These are phyloP conservation scores for Kazachstania africana DNA, from an alignment of 805 yeast species.

Conservation along the genomic window DNA sequence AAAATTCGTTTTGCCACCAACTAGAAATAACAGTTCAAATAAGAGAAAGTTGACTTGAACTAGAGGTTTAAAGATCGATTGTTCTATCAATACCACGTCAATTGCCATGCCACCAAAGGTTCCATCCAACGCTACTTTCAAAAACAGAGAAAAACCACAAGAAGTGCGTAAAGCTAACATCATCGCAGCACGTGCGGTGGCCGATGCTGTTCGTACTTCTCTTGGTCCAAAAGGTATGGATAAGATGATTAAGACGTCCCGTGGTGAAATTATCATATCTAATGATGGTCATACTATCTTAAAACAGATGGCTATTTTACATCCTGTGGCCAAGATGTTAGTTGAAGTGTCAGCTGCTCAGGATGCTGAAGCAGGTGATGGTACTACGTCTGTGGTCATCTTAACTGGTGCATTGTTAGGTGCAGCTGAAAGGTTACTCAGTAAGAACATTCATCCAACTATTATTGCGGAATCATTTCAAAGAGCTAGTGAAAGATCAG, in stretches of 20 bases:
- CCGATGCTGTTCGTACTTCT: slow-evolving; percentile 90
- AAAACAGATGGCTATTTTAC: slow-evolving; percentile 95
- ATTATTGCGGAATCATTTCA: slow-evolving; percentile 89
- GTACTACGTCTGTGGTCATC: slow-evolving; percentile 95
- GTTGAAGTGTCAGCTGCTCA: slow-evolving; percentile 97
- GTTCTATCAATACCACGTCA: too few species aligned
- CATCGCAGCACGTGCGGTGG: slow-evolving; percentile 86
- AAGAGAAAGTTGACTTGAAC: too few species aligned
- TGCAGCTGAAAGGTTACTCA: slow-evolving; percentile 85
- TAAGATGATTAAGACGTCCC: slow-evolving; percentile 91
- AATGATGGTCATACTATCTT: slow-evolving; percentile 97
- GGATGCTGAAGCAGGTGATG: slow-evolving; percentile 99
- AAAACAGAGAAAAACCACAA: slow-evolving; percentile 87
- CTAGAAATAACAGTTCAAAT: too few species aligned
- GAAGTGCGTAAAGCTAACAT: slow-evolving; percentile 86
- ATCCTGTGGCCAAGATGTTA: slow-evolving; percentile 97
- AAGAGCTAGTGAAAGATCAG: slow-evolving; percentile 74
- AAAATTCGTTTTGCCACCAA: too few species aligned
- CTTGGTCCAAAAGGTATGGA: slow-evolving; percentile 99
- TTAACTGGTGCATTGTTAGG: slow-evolving; percentile 88
- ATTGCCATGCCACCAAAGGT: slow-evolving; percentile 14
- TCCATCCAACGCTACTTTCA: slow-evolving; percentile 79
- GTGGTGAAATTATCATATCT: slow-evolving; percentile 86
- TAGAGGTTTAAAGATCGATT: too few species aligned
- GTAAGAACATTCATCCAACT: slow-evolving; percentile 91